Percentiles rank a stretch among this genome's conserved stretches.
Evolutionary conservation across 257 asterid genomes (phyloP).

Genomic region (Scutellaria minor): DNA sequence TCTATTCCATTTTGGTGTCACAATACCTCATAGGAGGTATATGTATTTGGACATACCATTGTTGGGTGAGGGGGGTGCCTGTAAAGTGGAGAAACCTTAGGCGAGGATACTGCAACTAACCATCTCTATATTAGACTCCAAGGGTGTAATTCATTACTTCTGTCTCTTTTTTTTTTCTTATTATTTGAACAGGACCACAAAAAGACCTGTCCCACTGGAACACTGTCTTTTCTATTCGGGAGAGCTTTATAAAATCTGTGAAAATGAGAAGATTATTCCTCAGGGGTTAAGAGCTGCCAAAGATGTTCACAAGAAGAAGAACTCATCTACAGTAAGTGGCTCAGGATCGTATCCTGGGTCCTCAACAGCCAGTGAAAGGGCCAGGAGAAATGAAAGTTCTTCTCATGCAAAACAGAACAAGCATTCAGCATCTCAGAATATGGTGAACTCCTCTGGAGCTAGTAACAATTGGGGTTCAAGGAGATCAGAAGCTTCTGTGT

Average conservation of each 20-base stretch:
- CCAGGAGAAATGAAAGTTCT: constrained; percentile 48
- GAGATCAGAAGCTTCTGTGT: constrained; percentile 90
- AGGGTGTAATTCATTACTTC: constrained; percentile 22
- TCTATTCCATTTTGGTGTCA: too few species aligned
- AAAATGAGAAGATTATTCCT: constrained; percentile 76
- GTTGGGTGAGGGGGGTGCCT: constrained; percentile 1
- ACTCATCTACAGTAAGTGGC: constrained; percentile 47
- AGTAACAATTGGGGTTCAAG: constrained; percentile 57
- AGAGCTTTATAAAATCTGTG: constrained; percentile 91
- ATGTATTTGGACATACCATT: constrained; percentile 2
- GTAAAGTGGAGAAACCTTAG: constrained; percentile 8
- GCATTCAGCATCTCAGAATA: constrained; percentile 55
- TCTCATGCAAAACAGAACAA: constrained; percentile 52
- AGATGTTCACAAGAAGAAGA: constrained; percentile 71
- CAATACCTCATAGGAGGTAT: constrained; percentile 2
- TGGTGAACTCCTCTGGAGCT: constrained; percentile 44
- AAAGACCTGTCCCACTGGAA: constrained; percentile 98
- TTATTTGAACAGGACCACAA: constrained; percentile 72
- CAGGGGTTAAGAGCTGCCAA: constrained; percentile 91
- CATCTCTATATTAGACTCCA: background rate
- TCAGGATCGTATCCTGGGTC: constrained; percentile 56
- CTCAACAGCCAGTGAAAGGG: constrained; percentile 53
- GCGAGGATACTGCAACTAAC: constrained; percentile 22
- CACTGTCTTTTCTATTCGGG: constrained; percentile 92
- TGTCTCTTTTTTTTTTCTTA: constrained; percentile 2